phyloP scores from a whole-genome alignment of 2,329 filamentous ascomycete genomes.

The Aspergillus japonicus region DNA sequence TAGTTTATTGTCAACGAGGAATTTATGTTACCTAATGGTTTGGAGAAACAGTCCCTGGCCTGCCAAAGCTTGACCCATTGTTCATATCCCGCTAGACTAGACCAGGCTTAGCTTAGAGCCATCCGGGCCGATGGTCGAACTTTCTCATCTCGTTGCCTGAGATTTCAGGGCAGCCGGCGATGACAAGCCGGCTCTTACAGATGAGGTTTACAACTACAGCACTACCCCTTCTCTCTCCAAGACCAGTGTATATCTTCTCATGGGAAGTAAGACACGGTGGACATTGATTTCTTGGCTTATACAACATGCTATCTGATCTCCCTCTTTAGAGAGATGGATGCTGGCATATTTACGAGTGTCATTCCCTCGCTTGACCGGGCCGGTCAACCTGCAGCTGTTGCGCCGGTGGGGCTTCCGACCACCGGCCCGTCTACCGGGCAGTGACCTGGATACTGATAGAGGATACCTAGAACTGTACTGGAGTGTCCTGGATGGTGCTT shows the following conservation, averaged over 20 bases:
- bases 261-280: no score
- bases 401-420: neutral
- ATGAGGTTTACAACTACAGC: neutral
- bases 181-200: neutral
- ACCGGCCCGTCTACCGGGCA: neutral
- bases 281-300: no score
- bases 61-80: constrained; percentile 4
- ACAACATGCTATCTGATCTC: no score
- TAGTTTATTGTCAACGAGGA: neutral
- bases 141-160: neutral
- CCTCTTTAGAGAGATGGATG: neutral
- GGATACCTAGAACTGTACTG: no score
- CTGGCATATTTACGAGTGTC: neutral
- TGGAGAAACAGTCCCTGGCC: neutral
- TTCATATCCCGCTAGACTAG: neutral
- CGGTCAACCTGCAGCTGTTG: neutral
- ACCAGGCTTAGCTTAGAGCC: neutral
- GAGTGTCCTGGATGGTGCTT: no score
- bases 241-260: no score
- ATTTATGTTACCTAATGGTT: constrained; percentile 4
- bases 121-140: neutral
- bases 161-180: neutral
- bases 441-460: neutral
- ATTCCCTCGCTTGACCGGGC: neutral
- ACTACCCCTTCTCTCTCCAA: no score